phyloP scores from a whole-genome alignment of 352 stramenopile species.

The Globisporangium ultimum region DNA sequence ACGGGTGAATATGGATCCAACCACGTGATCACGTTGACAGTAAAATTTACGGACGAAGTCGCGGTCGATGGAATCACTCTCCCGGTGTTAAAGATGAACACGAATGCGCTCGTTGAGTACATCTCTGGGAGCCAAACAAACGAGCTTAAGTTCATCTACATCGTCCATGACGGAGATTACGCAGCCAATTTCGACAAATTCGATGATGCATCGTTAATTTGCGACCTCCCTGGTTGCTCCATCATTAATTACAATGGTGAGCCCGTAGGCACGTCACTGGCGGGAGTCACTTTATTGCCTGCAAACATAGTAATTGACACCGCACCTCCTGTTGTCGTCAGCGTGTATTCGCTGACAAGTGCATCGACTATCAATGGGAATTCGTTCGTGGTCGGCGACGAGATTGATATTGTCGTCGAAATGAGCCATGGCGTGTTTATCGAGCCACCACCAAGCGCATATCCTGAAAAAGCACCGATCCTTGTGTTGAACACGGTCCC shows the following conservation, averaged over 20 bases:
- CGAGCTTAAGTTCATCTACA: constrained; percentile 66
- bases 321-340: constrained; percentile 43
- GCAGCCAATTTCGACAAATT: constrained; percentile 52
- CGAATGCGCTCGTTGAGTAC: constrained; percentile 50
- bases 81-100: constrained; percentile 60
- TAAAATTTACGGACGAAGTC: constrained; percentile 81
- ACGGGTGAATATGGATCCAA: constrained; percentile 64
- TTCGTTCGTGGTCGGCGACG: constrained; percentile 73
- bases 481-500: constrained; percentile 58
- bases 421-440: constrained; percentile 77
- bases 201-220: constrained; percentile 47
- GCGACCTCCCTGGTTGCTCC: constrained; percentile 28
- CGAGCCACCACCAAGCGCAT: constrained; percentile 61
- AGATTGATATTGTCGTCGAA: constrained; percentile 75
- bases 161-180: constrained; percentile 47
- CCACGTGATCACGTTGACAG: constrained; percentile 62
- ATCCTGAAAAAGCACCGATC: constrained; percentile 70
- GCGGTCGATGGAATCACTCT: constrained; percentile 31
- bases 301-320: constrained; percentile 61
- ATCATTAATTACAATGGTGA: constrained; percentile 76
- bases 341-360: constrained; percentile 57
- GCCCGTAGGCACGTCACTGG: constrained; percentile 31
- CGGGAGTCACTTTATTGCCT: constrained; percentile 37
- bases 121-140: constrained; percentile 45
- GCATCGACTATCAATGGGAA: constrained; percentile 53